Percentiles rank a stretch among this genome's conserved stretches.
Evolutionary conservation across 2,329 filamentous ascomycete genomes (phyloP).

Genomic region (Xylariaceae sp.): DNA sequence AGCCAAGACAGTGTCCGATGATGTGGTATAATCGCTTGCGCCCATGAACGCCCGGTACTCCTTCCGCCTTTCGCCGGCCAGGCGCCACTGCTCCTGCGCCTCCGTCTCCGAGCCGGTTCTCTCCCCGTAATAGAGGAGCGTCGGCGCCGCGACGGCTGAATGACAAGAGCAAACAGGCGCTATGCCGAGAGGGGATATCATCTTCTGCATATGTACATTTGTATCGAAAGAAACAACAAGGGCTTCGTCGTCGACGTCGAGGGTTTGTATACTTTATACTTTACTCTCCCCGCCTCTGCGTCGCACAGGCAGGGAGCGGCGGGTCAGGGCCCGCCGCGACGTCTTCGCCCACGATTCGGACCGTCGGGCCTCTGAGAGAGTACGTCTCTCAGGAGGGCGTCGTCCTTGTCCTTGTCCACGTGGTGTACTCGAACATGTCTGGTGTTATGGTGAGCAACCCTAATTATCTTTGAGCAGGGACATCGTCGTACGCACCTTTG

Average conservation of each 20-base stretch:
- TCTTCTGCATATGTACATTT: conserved; percentile 17
- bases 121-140: no score
- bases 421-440: conserved; percentile 94
- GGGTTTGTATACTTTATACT: no score
- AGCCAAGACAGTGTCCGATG: no score
- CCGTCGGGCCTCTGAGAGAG: conserved; percentile 81
- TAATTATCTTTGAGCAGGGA: conserved; percentile 1
- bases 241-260: no score
- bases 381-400: conserved; percentile 72
- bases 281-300: no score
- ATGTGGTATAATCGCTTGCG: conserved; percentile 17
- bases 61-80: no score
- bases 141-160: conserved; percentile 12
- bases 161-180: conserved; percentile 4
- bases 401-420: conserved; percentile 81
- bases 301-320: no score
- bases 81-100: no score
- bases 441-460: conserved; percentile 4
- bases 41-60: conserved; percentile 7
- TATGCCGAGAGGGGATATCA: conserved; percentile 14
- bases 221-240: no score
- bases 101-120: no score
- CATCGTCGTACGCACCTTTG: conserved; percentile 65
- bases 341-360: conserved; percentile 68
- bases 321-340: conserved; percentile 48